Conservation (phyloP, 345 rosid genomes). For the Lepidium aucheri region DNA sequence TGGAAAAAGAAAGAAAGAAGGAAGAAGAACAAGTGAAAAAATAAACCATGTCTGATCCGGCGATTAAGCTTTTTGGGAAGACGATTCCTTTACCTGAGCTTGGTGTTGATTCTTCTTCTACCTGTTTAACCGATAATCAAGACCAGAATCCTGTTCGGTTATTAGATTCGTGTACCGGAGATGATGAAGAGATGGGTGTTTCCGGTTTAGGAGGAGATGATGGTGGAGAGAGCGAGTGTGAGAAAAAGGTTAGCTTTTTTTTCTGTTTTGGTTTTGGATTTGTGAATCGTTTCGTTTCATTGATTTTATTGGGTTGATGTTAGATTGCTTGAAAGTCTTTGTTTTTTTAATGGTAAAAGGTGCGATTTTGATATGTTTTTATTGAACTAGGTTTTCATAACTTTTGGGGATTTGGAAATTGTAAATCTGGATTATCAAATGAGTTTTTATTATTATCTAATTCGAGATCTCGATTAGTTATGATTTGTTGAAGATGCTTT, state of each 20-base stretch:
- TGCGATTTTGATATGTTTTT: not conserved
- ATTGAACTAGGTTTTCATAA: conserved; percentile 5
- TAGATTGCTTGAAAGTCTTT: conserved; percentile 1
- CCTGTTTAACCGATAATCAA: conserved; percentile 10
- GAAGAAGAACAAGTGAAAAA: not conserved
- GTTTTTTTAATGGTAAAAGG: not conserved
- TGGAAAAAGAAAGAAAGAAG: not conserved
- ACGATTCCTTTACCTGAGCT: conserved; percentile 69
- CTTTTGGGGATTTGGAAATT: not conserved
- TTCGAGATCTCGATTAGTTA: conserved; percentile 2
- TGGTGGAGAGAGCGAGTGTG: conserved; percentile 29
- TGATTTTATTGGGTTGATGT: conserved; percentile 14
- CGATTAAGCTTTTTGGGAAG: conserved; percentile 84
- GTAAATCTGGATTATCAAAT: not conserved
- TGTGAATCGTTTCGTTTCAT: not conserved
- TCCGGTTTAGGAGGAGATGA: conserved; percentile 1
- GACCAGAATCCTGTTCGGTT: conserved; percentile 36
- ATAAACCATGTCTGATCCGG: conserved; percentile 66
- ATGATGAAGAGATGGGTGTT: conserved; percentile 10
- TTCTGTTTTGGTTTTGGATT: not conserved
- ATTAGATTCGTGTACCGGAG: conserved; percentile 26
- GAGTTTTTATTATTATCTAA: not conserved
- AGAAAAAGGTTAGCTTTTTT: conserved; percentile 29
- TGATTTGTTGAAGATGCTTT: not conserved
- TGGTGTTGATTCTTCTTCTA: conserved; percentile 15